Percentiles rank a stretch among this genome's conserved stretches.
These are phyloP conservation scores for Paramecium biaurelia DNA, from an alignment of 73 alveolate species.

Conservation along the genomic window DNA sequence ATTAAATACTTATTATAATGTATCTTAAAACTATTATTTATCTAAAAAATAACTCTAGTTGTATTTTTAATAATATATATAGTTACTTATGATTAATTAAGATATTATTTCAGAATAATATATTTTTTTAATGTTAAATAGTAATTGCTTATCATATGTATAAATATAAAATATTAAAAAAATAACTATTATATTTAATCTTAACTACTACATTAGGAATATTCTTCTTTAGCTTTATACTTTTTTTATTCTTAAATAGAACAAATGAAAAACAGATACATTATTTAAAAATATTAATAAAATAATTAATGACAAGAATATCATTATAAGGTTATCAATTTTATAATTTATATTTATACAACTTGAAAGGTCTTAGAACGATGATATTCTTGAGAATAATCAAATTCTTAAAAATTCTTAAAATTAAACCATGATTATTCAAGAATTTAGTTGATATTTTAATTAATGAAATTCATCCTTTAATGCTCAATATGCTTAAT, in stretches of 20 bases:
- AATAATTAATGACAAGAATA: background rate
- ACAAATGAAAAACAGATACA: background rate
- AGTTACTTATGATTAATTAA: too few species aligned
- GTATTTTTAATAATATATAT: too few species aligned
- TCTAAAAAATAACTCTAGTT: background rate
- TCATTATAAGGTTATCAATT: background rate
- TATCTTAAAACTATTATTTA: background rate
- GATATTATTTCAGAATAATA: background rate
- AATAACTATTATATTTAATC: too few species aligned
- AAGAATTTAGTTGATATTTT: background rate
- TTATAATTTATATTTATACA: background rate
- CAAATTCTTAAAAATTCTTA: background rate
- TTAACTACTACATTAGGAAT: background rate
- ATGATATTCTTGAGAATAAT: background rate
- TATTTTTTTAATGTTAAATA: background rate
- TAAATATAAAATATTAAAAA: too few species aligned
- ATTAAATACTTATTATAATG: background rate
- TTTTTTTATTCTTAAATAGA: too few species aligned
- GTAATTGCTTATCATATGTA: background rate
- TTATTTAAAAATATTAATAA: background rate
- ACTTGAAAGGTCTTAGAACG: background rate
- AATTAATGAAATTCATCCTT: slow-evolving; percentile 20
- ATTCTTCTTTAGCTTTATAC: background rate
- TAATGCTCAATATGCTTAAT: slow-evolving; percentile 20
- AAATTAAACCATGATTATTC: background rate